Evolutionary conservation across 2,329 filamentous ascomycete genomes (phyloP), one percentile per base, ranked within the genome.

Genomic region (Cryphonectria nitschkei): DNA sequence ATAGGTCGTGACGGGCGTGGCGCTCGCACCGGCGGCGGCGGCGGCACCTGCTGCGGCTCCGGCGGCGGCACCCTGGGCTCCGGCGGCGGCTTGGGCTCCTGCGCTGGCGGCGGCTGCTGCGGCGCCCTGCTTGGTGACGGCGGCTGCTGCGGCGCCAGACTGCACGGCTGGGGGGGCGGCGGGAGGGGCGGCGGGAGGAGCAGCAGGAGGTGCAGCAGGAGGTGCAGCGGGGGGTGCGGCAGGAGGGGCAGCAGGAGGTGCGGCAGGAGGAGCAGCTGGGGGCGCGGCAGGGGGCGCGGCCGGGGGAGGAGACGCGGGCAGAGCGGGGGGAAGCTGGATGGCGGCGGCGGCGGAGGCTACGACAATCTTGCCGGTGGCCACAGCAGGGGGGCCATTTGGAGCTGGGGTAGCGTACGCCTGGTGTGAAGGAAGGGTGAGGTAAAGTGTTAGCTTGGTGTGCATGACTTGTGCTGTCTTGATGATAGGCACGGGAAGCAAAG

Each of bases 1-100:
- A 46, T 64, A 64, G 32, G 58, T 34, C 14, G 58, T 46, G 37
- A 61, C 41, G 9, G 66, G 54, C 41, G 26, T 29, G n/a, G 58
- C 16, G 54, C 37, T 50, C 66, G 58, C 32, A 1, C 41, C 26
- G 29, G 32, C 19, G 5, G 13, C 56, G 22, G 52, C 14, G n/a
- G 46, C 29, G 34, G 32, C 41, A 29, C 32, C 56, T 5, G 65
- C 50, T 13, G 65, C 13, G 37, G 32, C 34, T 11, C 16, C 11
- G 6, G 37, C 58, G 16, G 29, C 37, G 2, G 52, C 52, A 26
- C 26, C n/a, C 11, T 29, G 4, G n/a, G 56, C n/a, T 1, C 39
- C 26, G 65, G 32, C 19, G 19, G 13, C 56, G 34, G 52, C 14
- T n/a, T 60, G 39, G 50, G 29, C 39, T 16, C 29, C 56, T 19